Base-by-base conservation (phyloP, 2,329 filamentous ascomycete genomes). In the Talaromyces atroroseus region DNA sequence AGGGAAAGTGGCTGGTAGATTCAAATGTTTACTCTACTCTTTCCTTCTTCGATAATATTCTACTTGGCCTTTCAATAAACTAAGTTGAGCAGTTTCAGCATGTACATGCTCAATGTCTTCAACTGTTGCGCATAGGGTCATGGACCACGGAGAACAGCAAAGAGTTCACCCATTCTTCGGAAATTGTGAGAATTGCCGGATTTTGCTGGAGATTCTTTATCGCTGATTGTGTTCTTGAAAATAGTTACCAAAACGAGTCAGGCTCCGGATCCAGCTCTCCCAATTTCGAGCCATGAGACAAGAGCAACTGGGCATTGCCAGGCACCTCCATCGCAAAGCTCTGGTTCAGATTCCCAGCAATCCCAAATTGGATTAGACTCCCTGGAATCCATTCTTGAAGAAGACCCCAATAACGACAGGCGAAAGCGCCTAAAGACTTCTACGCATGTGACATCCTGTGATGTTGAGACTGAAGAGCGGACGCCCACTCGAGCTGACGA, bases 141-240 rank as follows among this genome's bases (percentile, higher is more conserved):
- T 74, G 71, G 71, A 65, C 61, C 69, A 69, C 56, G 63, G 65
- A 61, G 69, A 71, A 59, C 68, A 71, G 61, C 70, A 65, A 50
- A 66, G 65, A 50, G 65, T 75, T 55, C 71, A 75, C 62, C 72
- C 73, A 21, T 75, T 75, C 58, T 74, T 76, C 58, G 64, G 63
- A 59, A 69, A 68, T 69, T 69, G 74, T 76, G 54, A 61, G 61
- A 49, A 23, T 36, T 52, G 42, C n/a, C 40, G 16, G 38, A 36
- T 12, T n/a, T n/a, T 38, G 45, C 20, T 23, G 18, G 26, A 7
- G 4, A 32, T 32, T 11, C 5, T 32, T 49, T 26, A 34, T 34
- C 26, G 26, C 26, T 49, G 23, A 49, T 16, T 18, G 23, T 32
- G 4, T 21, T 29, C n/a, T 18, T 40, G 36, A 40, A 18, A 5